These are phyloP conservation scores for Endogone sp. DNA, from an alignment of 192 early-diverging fungal species.

Conservation along the genomic window DNA sequence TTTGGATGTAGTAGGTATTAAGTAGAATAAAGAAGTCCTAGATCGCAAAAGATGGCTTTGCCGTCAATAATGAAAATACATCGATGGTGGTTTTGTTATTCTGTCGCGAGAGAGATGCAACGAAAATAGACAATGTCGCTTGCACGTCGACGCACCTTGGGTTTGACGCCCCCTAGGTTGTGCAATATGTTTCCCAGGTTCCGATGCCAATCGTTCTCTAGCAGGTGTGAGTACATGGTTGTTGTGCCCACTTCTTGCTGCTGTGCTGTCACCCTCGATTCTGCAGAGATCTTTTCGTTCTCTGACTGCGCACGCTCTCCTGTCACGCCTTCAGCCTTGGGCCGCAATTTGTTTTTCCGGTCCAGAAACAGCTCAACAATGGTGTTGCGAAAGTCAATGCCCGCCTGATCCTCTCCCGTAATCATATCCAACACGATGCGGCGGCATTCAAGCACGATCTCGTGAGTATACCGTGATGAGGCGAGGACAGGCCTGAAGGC, in stretches of 20 bases:
- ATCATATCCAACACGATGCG: conserved; percentile 21
- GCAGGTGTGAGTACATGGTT: conserved; percentile 20
- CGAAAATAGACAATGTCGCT: no score
- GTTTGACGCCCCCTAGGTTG: conserved; percentile 18
- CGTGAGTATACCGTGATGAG: conserved; percentile 17
- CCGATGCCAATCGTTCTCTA: conserved; percentile 32
- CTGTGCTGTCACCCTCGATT: no score
- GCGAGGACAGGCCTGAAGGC: conserved; percentile 22
- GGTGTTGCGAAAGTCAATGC: conserved; percentile 6
- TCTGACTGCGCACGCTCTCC: no score
- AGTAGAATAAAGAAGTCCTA: conserved; percentile 46
- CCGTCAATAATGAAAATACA: neutral
- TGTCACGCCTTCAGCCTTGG: neutral
- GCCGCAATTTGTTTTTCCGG: conserved; percentile 1
- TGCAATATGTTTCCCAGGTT: conserved; percentile 23
- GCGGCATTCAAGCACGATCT: conserved; percentile 20
- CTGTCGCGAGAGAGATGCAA: no score
- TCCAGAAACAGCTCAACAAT: conserved; percentile 25
- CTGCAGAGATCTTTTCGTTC: no score
- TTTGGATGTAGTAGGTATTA: conserved; percentile 41
- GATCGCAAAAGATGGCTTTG: conserved; percentile 1
- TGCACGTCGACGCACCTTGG: conserved; percentile 34
- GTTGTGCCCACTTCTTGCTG: no score
- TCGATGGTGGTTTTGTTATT: no score
- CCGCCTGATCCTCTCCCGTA: conserved; percentile 13